These are phyloP conservation scores for Pyrus bretschneideri DNA, from an alignment of 306 rosid species.

Conservation along the genomic window DNA sequence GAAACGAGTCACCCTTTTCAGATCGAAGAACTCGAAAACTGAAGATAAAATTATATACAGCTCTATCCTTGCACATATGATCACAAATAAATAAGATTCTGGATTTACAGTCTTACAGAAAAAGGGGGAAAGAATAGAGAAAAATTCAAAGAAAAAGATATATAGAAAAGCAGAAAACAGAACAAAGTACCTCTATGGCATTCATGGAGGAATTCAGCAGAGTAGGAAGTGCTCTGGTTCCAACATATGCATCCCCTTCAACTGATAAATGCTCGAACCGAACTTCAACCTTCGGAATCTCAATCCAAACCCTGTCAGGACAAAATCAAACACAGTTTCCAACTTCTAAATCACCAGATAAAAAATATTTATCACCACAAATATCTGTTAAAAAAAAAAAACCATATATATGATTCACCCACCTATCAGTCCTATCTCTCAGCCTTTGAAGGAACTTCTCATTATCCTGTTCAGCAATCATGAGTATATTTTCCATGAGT, in stretches of 20 bases:
- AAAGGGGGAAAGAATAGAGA: neutral
- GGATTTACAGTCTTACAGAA: too few relatives aligned
- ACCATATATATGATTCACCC: neutral
- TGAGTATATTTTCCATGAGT: slow-evolving; percentile 34
- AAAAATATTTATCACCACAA: neutral
- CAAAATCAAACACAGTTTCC: neutral
- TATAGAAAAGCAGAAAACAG: neutral
- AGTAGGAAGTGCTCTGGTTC: slow-evolving; percentile 61
- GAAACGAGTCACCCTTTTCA: too few relatives aligned
- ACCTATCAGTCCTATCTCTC: slow-evolving; percentile 46
- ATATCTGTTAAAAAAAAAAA: neutral
- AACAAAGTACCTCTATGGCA: slow-evolving; percentile 38
- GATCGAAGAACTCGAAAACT: too few relatives aligned
- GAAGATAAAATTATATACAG: too few relatives aligned
- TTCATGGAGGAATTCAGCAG: slow-evolving; percentile 40
- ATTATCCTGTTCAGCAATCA: slow-evolving; percentile 40
- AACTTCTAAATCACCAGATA: neutral
- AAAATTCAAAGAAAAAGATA: neutral
- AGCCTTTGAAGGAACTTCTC: slow-evolving; percentile 44
- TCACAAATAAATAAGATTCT: too few relatives aligned
- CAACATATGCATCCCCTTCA: slow-evolving; percentile 56
- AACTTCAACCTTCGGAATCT: slow-evolving; percentile 50
- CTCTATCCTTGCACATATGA: too few relatives aligned
- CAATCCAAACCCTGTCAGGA: slow-evolving; percentile 46
- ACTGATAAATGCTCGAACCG: slow-evolving; percentile 43